Percentiles rank a stretch among this genome's conserved stretches.
These are phyloP conservation scores for Myxozyma sirexii DNA, from an alignment of 805 yeast genomes.

Conservation along the genomic window DNA sequence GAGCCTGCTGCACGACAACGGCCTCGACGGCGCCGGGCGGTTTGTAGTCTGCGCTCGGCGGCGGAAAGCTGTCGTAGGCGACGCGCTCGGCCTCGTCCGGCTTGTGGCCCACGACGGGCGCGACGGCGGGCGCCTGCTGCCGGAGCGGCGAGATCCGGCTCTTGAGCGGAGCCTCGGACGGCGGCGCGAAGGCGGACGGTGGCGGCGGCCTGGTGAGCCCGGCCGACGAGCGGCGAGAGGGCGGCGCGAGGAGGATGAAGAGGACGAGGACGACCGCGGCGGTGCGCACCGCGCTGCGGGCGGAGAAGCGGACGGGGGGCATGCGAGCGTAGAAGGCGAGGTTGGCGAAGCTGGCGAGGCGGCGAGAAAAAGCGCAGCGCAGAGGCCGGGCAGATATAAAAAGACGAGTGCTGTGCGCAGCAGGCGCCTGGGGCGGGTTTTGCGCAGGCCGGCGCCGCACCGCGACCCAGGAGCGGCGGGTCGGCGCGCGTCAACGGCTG, in stretches of 20 bases:
- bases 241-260: constrained; percentile 12
- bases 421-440: no score
- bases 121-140: background rate
- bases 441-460: no score
- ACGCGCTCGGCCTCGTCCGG: background rate
- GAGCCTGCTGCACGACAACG: no score
- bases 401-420: background rate
- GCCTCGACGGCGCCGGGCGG: background rate
- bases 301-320: background rate
- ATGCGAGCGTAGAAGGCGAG: background rate
- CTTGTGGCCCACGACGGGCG: background rate
- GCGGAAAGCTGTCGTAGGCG: background rate
- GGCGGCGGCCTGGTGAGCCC: no score
- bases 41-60: background rate
- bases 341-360: background rate
- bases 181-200: no score
- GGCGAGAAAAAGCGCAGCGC: background rate
- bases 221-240: background rate
- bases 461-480: no score
- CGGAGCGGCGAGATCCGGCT: background rate
- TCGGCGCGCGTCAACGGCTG: no score
- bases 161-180: no score
- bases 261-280: constrained; percentile 14
- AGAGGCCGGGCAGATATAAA: background rate
- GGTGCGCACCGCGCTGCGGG: constrained; percentile 6